Base-by-base conservation (phyloP, 495 filamentous ascomycete species). In the Staphylotrichum tortipilum region DNA sequence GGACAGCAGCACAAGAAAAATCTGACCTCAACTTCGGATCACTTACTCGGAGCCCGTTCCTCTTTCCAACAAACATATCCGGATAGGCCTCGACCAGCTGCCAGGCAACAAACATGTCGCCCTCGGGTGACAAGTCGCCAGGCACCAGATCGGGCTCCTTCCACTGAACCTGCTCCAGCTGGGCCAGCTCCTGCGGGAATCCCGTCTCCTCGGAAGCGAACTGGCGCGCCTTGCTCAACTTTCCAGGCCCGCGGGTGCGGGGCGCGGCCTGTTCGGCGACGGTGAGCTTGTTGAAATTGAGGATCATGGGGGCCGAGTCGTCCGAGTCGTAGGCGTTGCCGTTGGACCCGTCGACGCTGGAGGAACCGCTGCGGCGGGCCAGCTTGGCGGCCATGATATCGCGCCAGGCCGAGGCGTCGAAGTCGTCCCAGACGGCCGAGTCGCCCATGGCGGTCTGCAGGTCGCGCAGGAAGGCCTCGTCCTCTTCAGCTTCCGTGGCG, bases 81-180 rank as follows among this genome's bases (percentile, higher is more conserved):
- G 81, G 79, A 54, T 80, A 89, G 30, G 69, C 73, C 30, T 59
- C 70, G 28, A 90, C 65, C 1, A 79, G 68, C 12, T 70, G 56
- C 51, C 83, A 79, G 1, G 84, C 80, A 47, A 70, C 78, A 63
- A 89, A 89, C 5, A 9, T 5, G 35, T 49, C n/a, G 3, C 35
- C 50, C 10, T 58, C 43, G 7, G 45, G 17, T 9, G 63, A 55
- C 8, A 43, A 7, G 0, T 70, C 62, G 11, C 68, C 71, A 21
- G 47, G 23, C 10, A 45, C 12, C 22, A 70, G 52, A 12, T 47
- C 49, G 3, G 58, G 54, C 37, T 56, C 43, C 9, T 45, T 18
- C 58, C 58, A 65, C 14, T 33, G 21, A 17, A 56, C 43, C 22
- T 43, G 53, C 52, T 58, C 48, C 34, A 60, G 24, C 26, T 47